Evolutionary conservation across 306 rosid genomes (phyloP).

Genomic region (Trifolium dubium): DNA sequence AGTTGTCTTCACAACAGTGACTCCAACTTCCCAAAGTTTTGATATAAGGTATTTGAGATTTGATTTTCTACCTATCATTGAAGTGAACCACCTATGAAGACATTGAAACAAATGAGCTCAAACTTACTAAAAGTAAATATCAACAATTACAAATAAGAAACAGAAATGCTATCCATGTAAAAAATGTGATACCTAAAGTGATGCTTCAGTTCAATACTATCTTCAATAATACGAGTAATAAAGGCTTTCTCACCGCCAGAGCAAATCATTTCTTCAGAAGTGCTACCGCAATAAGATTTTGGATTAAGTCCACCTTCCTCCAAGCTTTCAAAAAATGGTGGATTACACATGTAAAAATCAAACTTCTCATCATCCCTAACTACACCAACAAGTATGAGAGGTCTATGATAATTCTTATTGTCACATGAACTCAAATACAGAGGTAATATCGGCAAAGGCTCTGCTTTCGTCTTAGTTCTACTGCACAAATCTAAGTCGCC

Average conservation of each 20-base stretch:
- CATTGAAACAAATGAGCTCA: constrained; percentile 20
- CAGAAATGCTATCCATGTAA: too few relatives aligned
- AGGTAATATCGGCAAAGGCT: constrained; percentile 43
- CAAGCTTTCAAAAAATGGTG: constrained; percentile 87
- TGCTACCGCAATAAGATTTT: constrained; percentile 85
- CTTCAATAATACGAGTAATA: constrained; percentile 75
- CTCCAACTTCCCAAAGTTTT: constrained; percentile 86
- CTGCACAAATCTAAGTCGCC: constrained; percentile 37
- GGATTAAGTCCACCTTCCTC: constrained; percentile 89
- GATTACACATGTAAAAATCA: constrained; percentile 98
- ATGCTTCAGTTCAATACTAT: constrained; percentile 66
- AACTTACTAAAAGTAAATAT: constrained; percentile 11
- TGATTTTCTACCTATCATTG: constrained; percentile 76
- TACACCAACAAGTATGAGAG: constrained; percentile 77
- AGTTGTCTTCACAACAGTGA: constrained; percentile 76
- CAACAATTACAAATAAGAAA: constrained; percentile 8
- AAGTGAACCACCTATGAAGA: constrained; percentile 80
- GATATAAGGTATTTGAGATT: constrained; percentile 61
- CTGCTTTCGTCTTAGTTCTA: constrained; percentile 35
- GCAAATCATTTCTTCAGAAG: constrained; percentile 79
- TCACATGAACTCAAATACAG: constrained; percentile 37
- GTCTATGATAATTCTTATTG: constrained; percentile 59
- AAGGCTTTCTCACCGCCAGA: constrained; percentile 92
- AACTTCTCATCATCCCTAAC: constrained; percentile 77
- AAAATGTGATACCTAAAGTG: constrained; percentile 60